Conservation (phyloP, 2,329 filamentous ascomycete genomes). For the Fusarium piperis region DNA sequence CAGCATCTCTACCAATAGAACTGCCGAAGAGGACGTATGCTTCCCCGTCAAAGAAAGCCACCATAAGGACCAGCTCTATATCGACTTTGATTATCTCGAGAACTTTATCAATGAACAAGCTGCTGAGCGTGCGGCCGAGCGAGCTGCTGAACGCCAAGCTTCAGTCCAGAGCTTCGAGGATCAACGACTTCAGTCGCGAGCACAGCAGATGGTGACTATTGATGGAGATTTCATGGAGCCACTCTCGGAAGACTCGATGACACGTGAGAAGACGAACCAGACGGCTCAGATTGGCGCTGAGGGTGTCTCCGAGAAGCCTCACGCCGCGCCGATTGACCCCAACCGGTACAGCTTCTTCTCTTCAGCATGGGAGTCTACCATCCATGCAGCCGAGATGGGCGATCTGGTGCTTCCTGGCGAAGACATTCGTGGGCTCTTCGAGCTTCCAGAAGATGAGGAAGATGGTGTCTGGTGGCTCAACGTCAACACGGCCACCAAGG, state of each 20-base stretch:
- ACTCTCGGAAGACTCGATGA: constrained; percentile 56
- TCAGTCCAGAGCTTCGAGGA: constrained; percentile 52
- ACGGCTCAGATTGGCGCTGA: constrained; percentile 40
- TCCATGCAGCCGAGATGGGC: constrained; percentile 88
- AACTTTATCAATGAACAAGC: constrained; percentile 78
- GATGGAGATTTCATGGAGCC: constrained; percentile 68
- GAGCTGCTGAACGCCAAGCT: constrained; percentile 60
- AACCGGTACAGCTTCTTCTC: constrained; percentile 98
- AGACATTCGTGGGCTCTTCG: constrained; percentile 87
- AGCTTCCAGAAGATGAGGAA: constrained; percentile 67
- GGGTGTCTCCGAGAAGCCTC: constrained; percentile 50
- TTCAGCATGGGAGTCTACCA: constrained; percentile 90
- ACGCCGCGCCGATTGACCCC: constrained; percentile 61
- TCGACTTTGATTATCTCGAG: constrained; percentile 94
- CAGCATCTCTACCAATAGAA: constrained; percentile 72
- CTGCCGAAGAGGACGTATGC: constrained; percentile 87
- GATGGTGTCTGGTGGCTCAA: constrained; percentile 99
- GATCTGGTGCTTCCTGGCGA: constrained; percentile 91
- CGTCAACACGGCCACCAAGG: constrained; percentile 87
- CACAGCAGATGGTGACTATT: constrained; percentile 56
- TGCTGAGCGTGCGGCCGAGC: constrained; percentile 53
- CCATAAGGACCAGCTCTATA: constrained; percentile 77
- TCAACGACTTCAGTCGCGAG: constrained; percentile 43
- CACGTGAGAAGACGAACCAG: constrained; percentile 58
- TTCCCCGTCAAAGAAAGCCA: constrained; percentile 79